A percentile compares a stretch with the other conserved stretches of the same genome.
phyloP scores from a whole-genome alignment of 345 rosid species.

The Salix udensis region DNA sequence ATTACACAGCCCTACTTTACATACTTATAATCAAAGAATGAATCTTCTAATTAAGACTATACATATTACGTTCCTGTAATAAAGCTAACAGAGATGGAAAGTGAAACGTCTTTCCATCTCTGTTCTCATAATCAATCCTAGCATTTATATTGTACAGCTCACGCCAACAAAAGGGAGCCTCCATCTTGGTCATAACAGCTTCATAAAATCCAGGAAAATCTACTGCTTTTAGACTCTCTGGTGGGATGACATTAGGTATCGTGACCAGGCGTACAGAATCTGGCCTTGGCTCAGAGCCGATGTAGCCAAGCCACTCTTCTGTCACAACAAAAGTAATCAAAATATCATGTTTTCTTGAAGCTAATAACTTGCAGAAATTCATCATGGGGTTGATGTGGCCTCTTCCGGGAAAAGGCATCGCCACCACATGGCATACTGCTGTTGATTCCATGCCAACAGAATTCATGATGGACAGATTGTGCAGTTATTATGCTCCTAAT shows the following conservation, averaged over 20 bases:
- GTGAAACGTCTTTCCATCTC: too few relatives aligned
- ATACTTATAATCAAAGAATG: too few relatives aligned
- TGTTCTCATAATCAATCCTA: too few relatives aligned
- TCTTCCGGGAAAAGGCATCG: slow-evolving; percentile 59
- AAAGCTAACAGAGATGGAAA: too few relatives aligned
- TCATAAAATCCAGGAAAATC: slow-evolving; percentile 38
- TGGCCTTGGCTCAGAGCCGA: slow-evolving; percentile 39
- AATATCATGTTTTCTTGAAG: slow-evolving; percentile 31
- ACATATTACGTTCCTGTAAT: too few relatives aligned
- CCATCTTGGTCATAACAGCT: slow-evolving; percentile 42
- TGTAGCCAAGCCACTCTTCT: slow-evolving; percentile 61
- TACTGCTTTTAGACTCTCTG: slow-evolving; percentile 34
- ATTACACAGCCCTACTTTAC: too few relatives aligned
- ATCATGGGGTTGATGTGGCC: slow-evolving; percentile 74
- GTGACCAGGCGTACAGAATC: slow-evolving; percentile 31
- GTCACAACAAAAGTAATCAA: slow-evolving; percentile 56
- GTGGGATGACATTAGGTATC: slow-evolving; percentile 49
- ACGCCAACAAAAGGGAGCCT: too few relatives aligned
- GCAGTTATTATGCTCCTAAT: too few relatives aligned
- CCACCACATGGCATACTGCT: slow-evolving; percentile 40
- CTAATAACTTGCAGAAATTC: slow-evolving; percentile 49
- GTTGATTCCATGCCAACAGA: neutral
- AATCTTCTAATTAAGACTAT: too few relatives aligned
- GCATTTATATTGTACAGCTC: too few relatives aligned
- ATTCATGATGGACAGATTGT: slow-evolving; percentile 8